Evolutionary conservation across 2,329 filamentous ascomycete genomes (phyloP), one percentile per base, ranked within the genome.

Genomic region (Neodidymelliopsis sp.): DNA sequence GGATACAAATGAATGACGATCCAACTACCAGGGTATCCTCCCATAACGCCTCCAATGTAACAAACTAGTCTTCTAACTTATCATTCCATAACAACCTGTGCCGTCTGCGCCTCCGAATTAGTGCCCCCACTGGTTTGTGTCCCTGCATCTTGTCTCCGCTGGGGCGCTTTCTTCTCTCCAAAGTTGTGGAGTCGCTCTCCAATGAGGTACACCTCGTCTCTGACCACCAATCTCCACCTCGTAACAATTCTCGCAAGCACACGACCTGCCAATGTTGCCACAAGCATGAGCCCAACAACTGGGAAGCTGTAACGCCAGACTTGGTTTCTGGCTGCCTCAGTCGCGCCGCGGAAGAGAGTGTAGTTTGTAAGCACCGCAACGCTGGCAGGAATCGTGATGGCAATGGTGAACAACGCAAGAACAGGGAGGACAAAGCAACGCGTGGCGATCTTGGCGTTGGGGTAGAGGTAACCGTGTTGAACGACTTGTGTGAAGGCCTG

Each of bases 161-260:
- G 53, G 10, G 44, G 49, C 20, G 53, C 60, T 49, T 54, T 67
- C 54, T 50, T 75, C 67, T 88, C 86, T 2, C 91, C 90, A 74
- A 97, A 96, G 72, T 99, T 99, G 75, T 99, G 95, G 65, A 99
- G 75, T 51, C 92, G 79, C 76, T 99, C 93, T 2, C 94, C 94
- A 66, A 97, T 94, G 33, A 99, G 78, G 71, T 99, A 99, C 0
- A 96, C 92, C 74, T 99, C 95, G 71, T 99, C 95, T 28, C 91
- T 81, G 35, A 99, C 91, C 49, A 87, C 84, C 48, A 86, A 80
- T 62, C 89, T 85, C 92, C 93, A 97, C 15, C 84, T 77, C 35
- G 83, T 82, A 40, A 94, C 81, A 41, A 90, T 81, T 34, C 81
- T 74, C 1, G 76, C 66, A 45, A 79, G 73, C 19, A 75, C 73